Evolutionary conservation across 208 protist species (phyloP).

Genomic region (Wallacemonas collosoma): DNA sequence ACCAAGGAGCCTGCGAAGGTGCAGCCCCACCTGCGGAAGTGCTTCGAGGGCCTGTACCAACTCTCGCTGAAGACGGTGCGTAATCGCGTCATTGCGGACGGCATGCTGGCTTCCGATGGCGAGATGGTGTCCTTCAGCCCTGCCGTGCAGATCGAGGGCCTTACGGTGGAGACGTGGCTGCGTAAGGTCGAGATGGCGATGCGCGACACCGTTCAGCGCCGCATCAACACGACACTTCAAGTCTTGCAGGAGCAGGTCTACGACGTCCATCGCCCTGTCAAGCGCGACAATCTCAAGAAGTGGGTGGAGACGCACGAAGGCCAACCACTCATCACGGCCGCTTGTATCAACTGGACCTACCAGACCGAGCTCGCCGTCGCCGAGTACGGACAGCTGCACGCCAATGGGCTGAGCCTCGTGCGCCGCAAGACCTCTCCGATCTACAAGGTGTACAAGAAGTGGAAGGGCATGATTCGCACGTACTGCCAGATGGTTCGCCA

Average conservation of each 20-base stretch:
- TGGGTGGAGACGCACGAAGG: conserved; percentile 94
- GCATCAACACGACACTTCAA: conserved; percentile 79
- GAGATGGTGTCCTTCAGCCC: conserved; percentile 94
- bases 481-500: conserved; percentile 95
- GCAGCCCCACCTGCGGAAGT: conserved; percentile 97
- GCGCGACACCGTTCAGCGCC: conserved; percentile 87
- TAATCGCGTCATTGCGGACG: conserved; percentile 76
- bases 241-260: conserved; percentile 86
- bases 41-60: conserved; percentile 95
- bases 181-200: conserved; percentile 92
- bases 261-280: conserved; percentile 70
- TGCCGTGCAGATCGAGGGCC: conserved; percentile 86
- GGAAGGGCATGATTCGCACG: conserved; percentile 94
- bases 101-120: conserved; percentile 89
- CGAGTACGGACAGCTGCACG: conserved; percentile 86
- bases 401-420: conserved; percentile 71
- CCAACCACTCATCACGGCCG: conserved; percentile 95
- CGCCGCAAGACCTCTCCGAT: conserved; percentile 92
- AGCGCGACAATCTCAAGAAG: conserved; percentile 75
- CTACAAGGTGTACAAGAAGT: conserved; percentile 94
- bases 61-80: conserved; percentile 85
- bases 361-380: conserved; percentile 91
- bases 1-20: conserved; percentile 96
- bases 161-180: conserved; percentile 95
- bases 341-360: conserved; percentile 97